phyloP scores from a whole-genome alignment of 2,329 filamentous ascomycete genomes.

The Phaeomoniella chlamydospora region DNA sequence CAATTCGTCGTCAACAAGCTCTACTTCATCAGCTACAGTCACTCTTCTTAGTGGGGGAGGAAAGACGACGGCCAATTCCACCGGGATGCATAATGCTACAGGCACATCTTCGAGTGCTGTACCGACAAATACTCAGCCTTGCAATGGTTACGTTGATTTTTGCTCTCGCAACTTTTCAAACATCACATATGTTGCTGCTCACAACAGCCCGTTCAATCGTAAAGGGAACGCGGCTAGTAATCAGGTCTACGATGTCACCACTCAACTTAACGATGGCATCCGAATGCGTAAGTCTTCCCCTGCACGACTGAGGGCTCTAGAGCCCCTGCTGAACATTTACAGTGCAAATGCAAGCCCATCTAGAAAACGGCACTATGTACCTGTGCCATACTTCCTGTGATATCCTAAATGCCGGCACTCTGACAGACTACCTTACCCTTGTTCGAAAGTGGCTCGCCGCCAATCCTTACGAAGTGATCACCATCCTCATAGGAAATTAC shows the following conservation, averaged over 20 bases:
- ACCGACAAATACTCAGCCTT: slow-evolving; percentile 60
- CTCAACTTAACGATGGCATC: slow-evolving; percentile 63
- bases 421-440: slow-evolving; percentile 55
- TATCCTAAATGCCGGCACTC: slow-evolving; percentile 65
- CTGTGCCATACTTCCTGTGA: slow-evolving; percentile 81
- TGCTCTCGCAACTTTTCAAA: slow-evolving; percentile 67
- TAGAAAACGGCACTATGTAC: slow-evolving; percentile 40
- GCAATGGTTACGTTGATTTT: slow-evolving; percentile 66
- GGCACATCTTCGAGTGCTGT: slow-evolving; percentile 25
- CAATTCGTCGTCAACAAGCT: slow-evolving; percentile 20
- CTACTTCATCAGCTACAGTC: background rate
- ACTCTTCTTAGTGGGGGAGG: background rate
- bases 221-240: slow-evolving; percentile 61
- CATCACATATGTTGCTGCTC: slow-evolving; percentile 61
- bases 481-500: slow-evolving; percentile 72
- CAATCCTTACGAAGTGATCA: slow-evolving; percentile 78
- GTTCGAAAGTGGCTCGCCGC: slow-evolving; percentile 58
- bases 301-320: background rate
- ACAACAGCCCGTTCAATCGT: slow-evolving; percentile 68
- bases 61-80: slow-evolving; percentile 25
- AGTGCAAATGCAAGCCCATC: slow-evolving; percentile 49
- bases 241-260: slow-evolving; percentile 51
- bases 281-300: slow-evolving; percentile 32
- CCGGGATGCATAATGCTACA: slow-evolving; percentile 31
- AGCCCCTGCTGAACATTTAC: slow-evolving; percentile 1